Conservation (phyloP, 345 rosid species). For the Durio zibethinus region DNA sequence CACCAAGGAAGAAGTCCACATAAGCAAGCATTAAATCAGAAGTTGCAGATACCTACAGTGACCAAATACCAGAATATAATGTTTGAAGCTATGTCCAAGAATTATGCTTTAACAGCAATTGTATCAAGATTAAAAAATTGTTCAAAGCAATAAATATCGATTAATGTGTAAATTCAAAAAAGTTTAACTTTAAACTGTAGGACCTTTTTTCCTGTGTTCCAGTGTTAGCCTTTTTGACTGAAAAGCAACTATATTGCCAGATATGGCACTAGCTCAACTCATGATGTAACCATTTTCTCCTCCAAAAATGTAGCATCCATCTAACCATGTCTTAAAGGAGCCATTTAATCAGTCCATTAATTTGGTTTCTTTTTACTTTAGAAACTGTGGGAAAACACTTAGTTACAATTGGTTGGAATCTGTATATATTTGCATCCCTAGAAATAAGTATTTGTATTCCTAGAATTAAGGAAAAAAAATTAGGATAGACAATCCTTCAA, state of each 20-base stretch:
- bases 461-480: too few species aligned
- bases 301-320: not conserved
- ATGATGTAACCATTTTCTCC: not conserved
- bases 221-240: not conserved
- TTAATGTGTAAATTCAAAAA: not conserved
- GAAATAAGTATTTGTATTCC: too few species aligned
- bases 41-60: constrained; percentile 84
- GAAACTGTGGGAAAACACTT: too few species aligned
- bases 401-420: too few species aligned
- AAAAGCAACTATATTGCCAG: not conserved
- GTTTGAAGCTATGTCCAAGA: not conserved
- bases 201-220: not conserved
- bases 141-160: not conserved
- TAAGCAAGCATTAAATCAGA: constrained; percentile 94
- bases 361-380: not conserved
- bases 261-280: not conserved
- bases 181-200: not conserved
- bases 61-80: constrained; percentile 1
- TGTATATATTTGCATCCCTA: too few species aligned
- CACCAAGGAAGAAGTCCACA: constrained; percentile 97
- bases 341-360: not conserved
- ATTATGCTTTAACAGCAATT: not conserved
- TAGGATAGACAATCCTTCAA: too few species aligned
- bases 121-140: not conserved
- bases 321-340: not conserved